Evolutionary conservation across 352 stramenopile species (phyloP).

Genomic region (Pythium sukuiense): DNA sequence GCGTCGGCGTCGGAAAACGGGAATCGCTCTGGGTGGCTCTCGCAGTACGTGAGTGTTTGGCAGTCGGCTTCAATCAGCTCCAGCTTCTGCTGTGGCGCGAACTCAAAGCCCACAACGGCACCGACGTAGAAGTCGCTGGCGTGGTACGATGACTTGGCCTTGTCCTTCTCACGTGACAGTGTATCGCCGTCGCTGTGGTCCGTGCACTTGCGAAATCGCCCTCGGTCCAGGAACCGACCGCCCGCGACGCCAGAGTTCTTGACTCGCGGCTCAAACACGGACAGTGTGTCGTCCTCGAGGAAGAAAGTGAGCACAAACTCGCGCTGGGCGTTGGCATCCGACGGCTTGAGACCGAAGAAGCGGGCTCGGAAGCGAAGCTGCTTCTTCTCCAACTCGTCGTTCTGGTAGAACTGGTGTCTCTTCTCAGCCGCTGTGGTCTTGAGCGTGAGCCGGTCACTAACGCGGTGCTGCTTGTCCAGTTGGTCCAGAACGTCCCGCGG

Average conservation of each 20-base stretch:
- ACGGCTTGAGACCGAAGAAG: slow-evolving; percentile 40
- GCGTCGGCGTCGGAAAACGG: slow-evolving; percentile 48
- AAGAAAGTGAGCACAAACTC: slow-evolving; percentile 83
- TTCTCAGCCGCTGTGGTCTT: slow-evolving; percentile 2
- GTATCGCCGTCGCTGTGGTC: slow-evolving; percentile 25
- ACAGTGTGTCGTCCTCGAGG: slow-evolving; percentile 76
- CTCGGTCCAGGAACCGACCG: slow-evolving; percentile 77
- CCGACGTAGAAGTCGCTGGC: slow-evolving; percentile 74
- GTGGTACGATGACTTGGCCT: slow-evolving; percentile 38
- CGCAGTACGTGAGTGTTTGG: slow-evolving; percentile 77
- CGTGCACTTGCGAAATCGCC: slow-evolving; percentile 54
- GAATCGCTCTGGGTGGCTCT: slow-evolving; percentile 69
- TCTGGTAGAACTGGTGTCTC: slow-evolving; percentile 32
- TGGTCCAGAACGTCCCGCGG: slow-evolving; percentile 25
- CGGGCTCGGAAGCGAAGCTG: slow-evolving; percentile 74
- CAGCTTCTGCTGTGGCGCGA: slow-evolving; percentile 66
- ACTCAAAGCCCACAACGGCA: slow-evolving; percentile 65
- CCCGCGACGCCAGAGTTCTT: slow-evolving; percentile 66
- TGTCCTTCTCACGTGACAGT: slow-evolving; percentile 34
- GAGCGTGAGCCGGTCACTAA: neutral
- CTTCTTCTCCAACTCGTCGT: slow-evolving; percentile 56
- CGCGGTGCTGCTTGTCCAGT: slow-evolving; percentile 24
- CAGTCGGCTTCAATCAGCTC: slow-evolving; percentile 72
- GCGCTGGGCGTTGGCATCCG: slow-evolving; percentile 46
- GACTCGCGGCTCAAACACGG: slow-evolving; percentile 70